phyloP scores from a whole-genome alignment of 2,329 filamentous ascomycete species.

The Colletotrichum sp. region DNA sequence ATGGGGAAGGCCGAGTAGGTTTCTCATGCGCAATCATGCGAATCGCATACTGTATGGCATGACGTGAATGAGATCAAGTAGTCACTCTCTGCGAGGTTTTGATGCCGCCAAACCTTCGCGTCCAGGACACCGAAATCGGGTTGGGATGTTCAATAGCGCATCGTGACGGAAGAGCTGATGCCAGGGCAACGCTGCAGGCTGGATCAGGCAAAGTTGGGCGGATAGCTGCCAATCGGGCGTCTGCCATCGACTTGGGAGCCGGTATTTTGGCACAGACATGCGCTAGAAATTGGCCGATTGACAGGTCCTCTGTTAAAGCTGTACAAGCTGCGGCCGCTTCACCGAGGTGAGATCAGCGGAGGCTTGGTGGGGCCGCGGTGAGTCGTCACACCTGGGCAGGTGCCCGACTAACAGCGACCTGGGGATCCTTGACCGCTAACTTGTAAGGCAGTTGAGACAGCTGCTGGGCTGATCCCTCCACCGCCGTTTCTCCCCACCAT shows the following conservation, averaged over 20 bases:
- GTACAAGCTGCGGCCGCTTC: neutral
- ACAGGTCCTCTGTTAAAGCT: neutral
- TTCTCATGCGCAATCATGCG: too few relatives aligned
- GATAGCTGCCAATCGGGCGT: neutral
- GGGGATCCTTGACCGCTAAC: neutral
- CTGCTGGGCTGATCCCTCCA: conserved; percentile 18
- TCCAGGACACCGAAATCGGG: neutral
- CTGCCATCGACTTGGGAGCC: neutral
- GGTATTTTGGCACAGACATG: neutral
- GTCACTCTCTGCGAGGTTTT: too few relatives aligned
- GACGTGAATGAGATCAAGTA: too few relatives aligned
- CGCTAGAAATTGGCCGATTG: neutral
- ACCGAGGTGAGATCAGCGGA: neutral
- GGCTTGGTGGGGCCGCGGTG: neutral
- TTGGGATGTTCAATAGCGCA: neutral
- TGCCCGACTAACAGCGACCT: neutral
- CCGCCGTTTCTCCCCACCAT: conserved; percentile 18
- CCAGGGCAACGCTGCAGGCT: neutral
- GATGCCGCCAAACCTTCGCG: too few relatives aligned
- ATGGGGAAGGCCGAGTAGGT: too few relatives aligned
- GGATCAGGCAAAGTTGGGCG: neutral
- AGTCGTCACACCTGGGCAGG: neutral
- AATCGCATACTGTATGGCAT: too few relatives aligned
- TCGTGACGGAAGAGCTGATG: neutral
- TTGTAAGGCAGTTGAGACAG: neutral